Percentiles rank a stretch among this genome's conserved stretches.
Conservation (phyloP, 2,329 filamentous ascomycete species). For the Cercospora berteroae region DNA sequence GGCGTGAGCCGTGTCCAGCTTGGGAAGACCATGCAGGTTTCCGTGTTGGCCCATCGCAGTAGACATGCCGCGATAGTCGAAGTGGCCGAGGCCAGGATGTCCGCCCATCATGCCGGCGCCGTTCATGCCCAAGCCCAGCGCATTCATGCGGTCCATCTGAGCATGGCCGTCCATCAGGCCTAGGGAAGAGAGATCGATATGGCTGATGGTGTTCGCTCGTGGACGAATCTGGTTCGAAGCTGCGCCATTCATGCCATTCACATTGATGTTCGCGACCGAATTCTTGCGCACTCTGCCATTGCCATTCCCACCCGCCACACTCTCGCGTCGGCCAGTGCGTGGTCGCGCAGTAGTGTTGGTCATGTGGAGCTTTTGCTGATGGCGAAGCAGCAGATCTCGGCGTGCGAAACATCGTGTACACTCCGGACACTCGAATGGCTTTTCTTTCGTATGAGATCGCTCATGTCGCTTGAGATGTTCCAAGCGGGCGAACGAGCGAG, state of each 20-base stretch:
- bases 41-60: constrained; percentile 65
- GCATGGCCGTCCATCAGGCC: constrained; percentile 45
- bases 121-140: constrained; percentile 26
- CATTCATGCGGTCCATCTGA: constrained; percentile 32
- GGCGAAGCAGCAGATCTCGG: constrained; percentile 83
- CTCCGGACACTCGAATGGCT: constrained; percentile 95
- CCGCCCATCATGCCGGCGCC: constrained; percentile 56
- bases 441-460: constrained; percentile 97
- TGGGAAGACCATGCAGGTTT: constrained; percentile 67
- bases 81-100: constrained; percentile 54
- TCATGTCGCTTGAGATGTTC: constrained; percentile 98
- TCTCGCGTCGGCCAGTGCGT: constrained; percentile 80
- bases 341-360: constrained; percentile 84
- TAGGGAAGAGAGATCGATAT: constrained; percentile 75
- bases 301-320: constrained; percentile 68
- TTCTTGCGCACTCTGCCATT: constrained; percentile 84
- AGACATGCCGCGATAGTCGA: constrained; percentile 73
- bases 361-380: constrained; percentile 98
- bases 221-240: constrained; percentile 68
- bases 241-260: constrained; percentile 49
- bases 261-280: constrained; percentile 67
- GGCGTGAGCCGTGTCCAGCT: constrained; percentile 74
- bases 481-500: constrained; percentile 86
- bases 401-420: constrained; percentile 93
- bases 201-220: constrained; percentile 92